Evolutionary conservation across 306 rosid species (phyloP).

Genomic region (Dalbergia oliveri): DNA sequence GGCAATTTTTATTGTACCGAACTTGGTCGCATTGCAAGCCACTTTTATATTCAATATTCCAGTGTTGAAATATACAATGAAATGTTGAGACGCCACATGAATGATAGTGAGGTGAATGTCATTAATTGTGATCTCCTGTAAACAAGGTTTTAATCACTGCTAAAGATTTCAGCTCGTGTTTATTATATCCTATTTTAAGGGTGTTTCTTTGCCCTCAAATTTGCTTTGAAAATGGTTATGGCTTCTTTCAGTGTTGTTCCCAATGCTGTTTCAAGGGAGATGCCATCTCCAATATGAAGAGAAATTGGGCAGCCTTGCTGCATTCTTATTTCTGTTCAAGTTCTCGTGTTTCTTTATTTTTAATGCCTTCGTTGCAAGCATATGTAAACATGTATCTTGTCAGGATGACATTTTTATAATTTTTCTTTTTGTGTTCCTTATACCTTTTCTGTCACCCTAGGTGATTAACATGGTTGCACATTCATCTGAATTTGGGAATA

Average conservation of each 20-base stretch:
- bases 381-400: constrained; percentile 24
- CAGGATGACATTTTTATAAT: not conserved
- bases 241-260: constrained; percentile 27
- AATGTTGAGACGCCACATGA: constrained; percentile 92
- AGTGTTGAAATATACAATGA: constrained; percentile 98
- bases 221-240: constrained; percentile 6
- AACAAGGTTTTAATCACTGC: constrained; percentile 21
- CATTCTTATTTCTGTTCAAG: constrained; percentile 3
- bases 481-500: constrained; percentile 95
- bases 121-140: constrained; percentile 44
- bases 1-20: constrained; percentile 98
- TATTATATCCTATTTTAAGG: constrained; percentile 11
- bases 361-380: not conserved
- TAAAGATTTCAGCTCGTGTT: constrained; percentile 16
- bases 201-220: not conserved
- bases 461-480: constrained; percentile 94
- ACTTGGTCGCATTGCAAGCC: constrained; percentile 99
- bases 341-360: not conserved
- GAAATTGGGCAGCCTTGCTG: constrained; percentile 31
- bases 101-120: constrained; percentile 80
- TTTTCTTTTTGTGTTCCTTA: constrained; percentile 27
- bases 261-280: constrained; percentile 3
- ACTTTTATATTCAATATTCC: constrained; percentile 94
- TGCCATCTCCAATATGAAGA: constrained; percentile 2
- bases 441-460: constrained; percentile 54